Evolutionary conservation across 2,329 filamentous ascomycete species (phyloP).

Genomic region (Sporothrix curviconia): DNA sequence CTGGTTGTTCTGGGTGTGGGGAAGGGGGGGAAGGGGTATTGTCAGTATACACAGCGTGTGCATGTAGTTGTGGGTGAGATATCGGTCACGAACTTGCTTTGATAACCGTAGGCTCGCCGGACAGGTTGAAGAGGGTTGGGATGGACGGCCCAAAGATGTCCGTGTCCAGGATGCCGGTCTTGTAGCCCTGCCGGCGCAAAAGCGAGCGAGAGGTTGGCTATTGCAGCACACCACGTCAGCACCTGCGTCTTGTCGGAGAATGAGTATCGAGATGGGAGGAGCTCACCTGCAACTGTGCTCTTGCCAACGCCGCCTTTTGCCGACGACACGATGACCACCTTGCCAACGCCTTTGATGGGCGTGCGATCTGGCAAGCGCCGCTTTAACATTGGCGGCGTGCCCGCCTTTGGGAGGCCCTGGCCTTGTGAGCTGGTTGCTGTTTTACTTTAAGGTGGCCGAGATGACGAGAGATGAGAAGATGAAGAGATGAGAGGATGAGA

Average conservation of each 20-base stretch:
- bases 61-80: too few species aligned
- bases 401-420: conserved; percentile 78
- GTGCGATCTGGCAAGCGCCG: conserved; percentile 74
- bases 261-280: too few species aligned
- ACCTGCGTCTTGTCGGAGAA: too few species aligned
- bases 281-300: conserved; percentile 74
- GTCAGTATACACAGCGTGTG: too few species aligned
- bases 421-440: conserved; percentile 1
- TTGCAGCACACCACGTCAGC: too few species aligned
- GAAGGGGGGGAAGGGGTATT: too few species aligned
- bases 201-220: conserved; percentile 74
- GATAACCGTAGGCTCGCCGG: conserved; percentile 72
- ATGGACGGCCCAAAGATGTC: conserved; percentile 97
- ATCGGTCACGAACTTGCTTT: too few species aligned
- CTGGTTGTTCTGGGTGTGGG: conserved; percentile 59
- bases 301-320: conserved; percentile 98
- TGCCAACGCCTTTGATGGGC: conserved; percentile 75
- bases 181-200: conserved; percentile 76
- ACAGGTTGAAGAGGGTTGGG: conserved; percentile 78
- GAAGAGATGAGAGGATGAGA: background rate
- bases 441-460: too few species aligned
- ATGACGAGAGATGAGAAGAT: background rate
- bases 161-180: conserved; percentile 83
- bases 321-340: conserved; percentile 93
- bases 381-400: conserved; percentile 66